Evolutionary conservation across 1,139 yeast species (phyloP).

Genomic region (Candida anutae): DNA sequence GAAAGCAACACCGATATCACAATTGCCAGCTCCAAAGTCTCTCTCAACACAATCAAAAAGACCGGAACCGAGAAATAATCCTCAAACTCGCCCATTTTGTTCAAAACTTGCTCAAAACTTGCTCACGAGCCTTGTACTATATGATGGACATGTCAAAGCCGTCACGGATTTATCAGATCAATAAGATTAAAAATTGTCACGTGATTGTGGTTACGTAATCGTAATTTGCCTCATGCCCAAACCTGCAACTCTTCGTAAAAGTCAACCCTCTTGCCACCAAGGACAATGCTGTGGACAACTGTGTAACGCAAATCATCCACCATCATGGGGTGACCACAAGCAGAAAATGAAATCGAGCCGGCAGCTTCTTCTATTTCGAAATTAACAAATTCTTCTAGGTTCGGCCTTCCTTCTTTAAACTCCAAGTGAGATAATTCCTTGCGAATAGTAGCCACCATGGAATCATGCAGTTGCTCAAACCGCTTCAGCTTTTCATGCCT

Average conservation of each 20-base stretch:
- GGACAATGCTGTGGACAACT: conserved; percentile 21
- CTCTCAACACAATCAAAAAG: conserved; percentile 38
- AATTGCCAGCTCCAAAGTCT: conserved; percentile 39
- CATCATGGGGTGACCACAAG: conserved; percentile 50
- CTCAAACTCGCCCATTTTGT: conserved; percentile 16
- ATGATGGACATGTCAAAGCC: no score
- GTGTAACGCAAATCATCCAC: conserved; percentile 41
- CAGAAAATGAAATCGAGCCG: conserved; percentile 34
- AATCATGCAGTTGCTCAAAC: no score
- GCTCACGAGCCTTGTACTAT: no score
- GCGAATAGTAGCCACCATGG: conserved; percentile 8
- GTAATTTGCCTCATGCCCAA: no score
- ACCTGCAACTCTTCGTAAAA: conserved; percentile 38
- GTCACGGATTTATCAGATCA: no score
- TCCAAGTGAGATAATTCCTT: conserved; percentile 17
- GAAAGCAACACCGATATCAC: conserved; percentile 38
- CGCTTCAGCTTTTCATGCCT: no score
- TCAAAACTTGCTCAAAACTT: no score
- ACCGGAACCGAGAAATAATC: conserved; percentile 39
- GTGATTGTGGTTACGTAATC: no score
- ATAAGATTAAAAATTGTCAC: no score
- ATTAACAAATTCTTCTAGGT: conserved; percentile 17
- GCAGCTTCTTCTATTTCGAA: conserved; percentile 20
- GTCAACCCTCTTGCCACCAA: conserved; percentile 31
- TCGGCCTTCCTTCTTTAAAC: conserved; percentile 29